Evolutionary conservation across 2,329 filamentous ascomycete species (phyloP).

Genomic region (Helotiales sp.): DNA sequence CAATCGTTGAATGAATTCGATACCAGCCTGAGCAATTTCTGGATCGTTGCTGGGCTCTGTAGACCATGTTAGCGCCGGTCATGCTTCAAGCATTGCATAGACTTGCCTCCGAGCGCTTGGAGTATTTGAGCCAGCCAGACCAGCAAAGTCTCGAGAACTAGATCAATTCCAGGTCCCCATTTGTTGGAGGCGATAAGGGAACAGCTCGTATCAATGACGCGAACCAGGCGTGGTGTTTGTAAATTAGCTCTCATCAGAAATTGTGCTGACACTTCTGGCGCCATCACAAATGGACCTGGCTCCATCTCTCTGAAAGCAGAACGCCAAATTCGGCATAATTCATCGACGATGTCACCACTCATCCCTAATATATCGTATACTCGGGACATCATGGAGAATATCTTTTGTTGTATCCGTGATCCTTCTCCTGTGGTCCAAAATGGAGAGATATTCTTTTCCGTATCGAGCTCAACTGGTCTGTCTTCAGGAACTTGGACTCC

Average conservation of each 20-base stretch:
- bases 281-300: conserved; percentile 76
- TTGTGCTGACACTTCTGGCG: conserved; percentile 62
- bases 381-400: conserved; percentile 51
- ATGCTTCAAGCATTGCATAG: not conserved
- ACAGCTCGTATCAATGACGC: conserved; percentile 69
- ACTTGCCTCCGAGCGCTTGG: conserved; percentile 58
- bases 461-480: conserved; percentile 65
- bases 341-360: conserved; percentile 69
- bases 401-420: conserved; percentile 48
- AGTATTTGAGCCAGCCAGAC: conserved; percentile 64
- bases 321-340: conserved; percentile 69
- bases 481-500: conserved; percentile 71
- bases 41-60: conserved; percentile 62
- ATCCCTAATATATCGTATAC: conserved; percentile 53
- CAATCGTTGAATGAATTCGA: conserved; percentile 69
- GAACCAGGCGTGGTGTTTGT: conserved; percentile 55
- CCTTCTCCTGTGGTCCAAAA: conserved; percentile 52
- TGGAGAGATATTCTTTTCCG: conserved; percentile 39
- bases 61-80: not conserved
- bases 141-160: conserved; percentile 53
- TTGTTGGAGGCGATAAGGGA: conserved; percentile 65
- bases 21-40: conserved; percentile 71
- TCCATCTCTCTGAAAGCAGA: conserved; percentile 74
- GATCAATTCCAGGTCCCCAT: conserved; percentile 45
- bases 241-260: conserved; percentile 62